These are phyloP conservation scores for Leccinum solheimii DNA, from an alignment of 1,284 basidiomycete species.

Conservation along the genomic window DNA sequence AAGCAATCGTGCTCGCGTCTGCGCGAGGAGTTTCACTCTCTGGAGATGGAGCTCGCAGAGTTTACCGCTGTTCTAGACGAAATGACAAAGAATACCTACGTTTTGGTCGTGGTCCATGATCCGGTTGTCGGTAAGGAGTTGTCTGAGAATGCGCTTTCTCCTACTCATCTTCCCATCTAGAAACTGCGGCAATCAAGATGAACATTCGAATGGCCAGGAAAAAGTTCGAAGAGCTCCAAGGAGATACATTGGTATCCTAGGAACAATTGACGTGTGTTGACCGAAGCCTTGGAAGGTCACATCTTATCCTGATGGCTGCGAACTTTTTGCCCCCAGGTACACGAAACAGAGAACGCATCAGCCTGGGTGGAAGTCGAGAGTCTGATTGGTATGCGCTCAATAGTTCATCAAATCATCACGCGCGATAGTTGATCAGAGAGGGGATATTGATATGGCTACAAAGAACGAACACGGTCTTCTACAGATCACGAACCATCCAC, in stretches of 20 bases:
- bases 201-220: constrained; percentile 80
- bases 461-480: background rate
- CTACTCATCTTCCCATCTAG: constrained; percentile 40
- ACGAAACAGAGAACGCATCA: background rate
- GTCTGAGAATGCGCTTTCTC: background rate
- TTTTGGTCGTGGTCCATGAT: constrained; percentile 87
- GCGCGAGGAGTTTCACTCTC: constrained; percentile 76
- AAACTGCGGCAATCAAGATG: constrained; percentile 80
- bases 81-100: constrained; percentile 92
- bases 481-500: background rate
- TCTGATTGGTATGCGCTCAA: background rate
- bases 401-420: background rate
- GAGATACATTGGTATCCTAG: constrained; percentile 44
- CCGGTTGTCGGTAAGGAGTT: constrained; percentile 73
- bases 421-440: background rate
- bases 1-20: constrained; percentile 86
- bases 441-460: background rate
- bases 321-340: background rate
- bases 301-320: background rate
- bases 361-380: background rate
- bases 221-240: constrained; percentile 84
- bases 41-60: constrained; percentile 80
- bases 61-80: constrained; percentile 94
- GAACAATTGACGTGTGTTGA: background rate
- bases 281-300: too few species aligned